Base-by-base conservation (phyloP, 2,329 filamentous ascomycete species). In the Calycina herbarum region DNA sequence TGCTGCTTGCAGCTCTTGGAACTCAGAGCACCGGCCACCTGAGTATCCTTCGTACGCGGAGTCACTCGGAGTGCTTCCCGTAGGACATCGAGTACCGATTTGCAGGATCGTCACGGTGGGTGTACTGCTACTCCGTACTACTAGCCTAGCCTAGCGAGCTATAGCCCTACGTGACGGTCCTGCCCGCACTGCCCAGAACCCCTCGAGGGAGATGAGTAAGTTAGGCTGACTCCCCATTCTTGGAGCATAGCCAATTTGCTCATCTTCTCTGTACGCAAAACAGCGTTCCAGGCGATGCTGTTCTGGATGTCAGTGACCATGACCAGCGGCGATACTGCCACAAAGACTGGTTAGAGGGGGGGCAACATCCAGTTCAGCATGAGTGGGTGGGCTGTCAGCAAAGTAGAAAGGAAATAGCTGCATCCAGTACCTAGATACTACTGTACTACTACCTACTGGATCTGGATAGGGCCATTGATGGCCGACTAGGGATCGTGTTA, bases 141-240 rank as follows among this genome's bases (percentile, higher is more conserved):
- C 35, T 38, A 38, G 13, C 35, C 35, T 38, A 24, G 11, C n/a
- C 45, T 51, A 51, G 42, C 17, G 11, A 48, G 45, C n/a, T 51
- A 51, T 51, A 51, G 45, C 45, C 20, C 45, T 51, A 51, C n/a
- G 45, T 51, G 45, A 48, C 45, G n/a, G 45, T 48, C 45, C n/a
- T 48, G 45, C 45, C 45, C 45, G 45, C 45, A 51, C 45, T 24
- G 45, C n/a, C 45, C 45, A 24, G 17, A 51, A 24, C 45, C 45
- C n/a, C 20, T 51, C 45, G 45, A 51, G 20, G 45, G 45, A 51
- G 20, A 51, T 51, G 45, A 51, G 45, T 51, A 51, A 51, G 45
- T 51, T 51, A 51, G 45, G 45, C 45, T 51, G 45, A 51, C 35
- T 38, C 35, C 35, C 35, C 35, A 38, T 51, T 51, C 45, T 24